Base-by-base conservation (phyloP, 306 rosid genomes). In the Quercus mongolica region DNA sequence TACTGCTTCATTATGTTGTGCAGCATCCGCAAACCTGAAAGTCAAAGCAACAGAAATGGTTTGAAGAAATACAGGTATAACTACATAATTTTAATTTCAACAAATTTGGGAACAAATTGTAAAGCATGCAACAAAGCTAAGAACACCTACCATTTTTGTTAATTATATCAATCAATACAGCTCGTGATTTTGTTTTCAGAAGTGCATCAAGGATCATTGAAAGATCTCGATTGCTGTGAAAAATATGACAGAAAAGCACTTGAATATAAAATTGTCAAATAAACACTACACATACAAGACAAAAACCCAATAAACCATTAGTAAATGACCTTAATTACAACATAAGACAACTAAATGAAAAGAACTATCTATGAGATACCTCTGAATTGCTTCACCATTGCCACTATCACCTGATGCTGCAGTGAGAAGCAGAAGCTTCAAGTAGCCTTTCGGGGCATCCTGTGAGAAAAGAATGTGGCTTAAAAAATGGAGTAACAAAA, bases 151-250 rank as follows among this genome's bases (percentile, higher is more conserved):
- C 99, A 61, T 96, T 96, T 87, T 96, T 96, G 85, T 85, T 93
- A 65, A 96, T 87, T 59, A 96, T 90, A 81, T 96, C 99, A 61
- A 75, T 83, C 89, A 96, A 85, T 83, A 96, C 99, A 15, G 87
- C 80, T 79, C 97, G 90, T 11, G 99, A 93, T 85, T 89, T 93
- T 78, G 99, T 96, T 88, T 96, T 96, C 85, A 96, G 85, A 82
- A 96, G 93, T 19, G 97, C 98, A 69, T 90, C 99, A 80, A 96
- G 97, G 82, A 96, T 96, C 98, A 96, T 96, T 26, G 99, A 96
- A 86, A 96, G 97, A 86, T 96, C 99, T 83, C 99, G 97, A 84
- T 93, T 93, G 86, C 99, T 96, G 90, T 74, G 82, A 79, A 55
- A 89, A 82, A 35, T 74, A 65, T 20, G 46, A 69, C 10, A 46